Evolutionary conservation across 1,284 basidiomycete species (phyloP).

Genomic region (Laetiporus sulphureus): DNA sequence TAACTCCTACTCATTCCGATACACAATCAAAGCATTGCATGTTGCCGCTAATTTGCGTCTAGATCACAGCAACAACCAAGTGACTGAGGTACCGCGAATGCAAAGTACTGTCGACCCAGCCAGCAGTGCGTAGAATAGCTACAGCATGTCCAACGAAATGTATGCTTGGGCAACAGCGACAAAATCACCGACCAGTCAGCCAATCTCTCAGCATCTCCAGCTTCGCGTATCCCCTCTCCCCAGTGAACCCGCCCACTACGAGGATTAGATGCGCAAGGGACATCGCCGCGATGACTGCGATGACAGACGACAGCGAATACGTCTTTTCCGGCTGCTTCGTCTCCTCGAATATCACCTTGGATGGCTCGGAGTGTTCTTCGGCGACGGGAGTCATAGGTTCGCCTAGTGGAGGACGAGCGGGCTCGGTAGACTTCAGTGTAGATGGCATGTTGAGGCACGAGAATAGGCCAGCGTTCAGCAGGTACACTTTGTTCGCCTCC

Average conservation of each 20-base stretch:
- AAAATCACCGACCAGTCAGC: too few relatives aligned
- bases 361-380: constrained; percentile 5
- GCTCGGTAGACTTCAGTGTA: constrained; percentile 3
- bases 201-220: constrained; percentile 36
- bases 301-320: constrained; percentile 33
- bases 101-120: too few relatives aligned
- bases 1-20: too few relatives aligned
- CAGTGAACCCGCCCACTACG: constrained; percentile 44
- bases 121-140: too few relatives aligned
- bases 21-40: too few relatives aligned
- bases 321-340: constrained; percentile 12
- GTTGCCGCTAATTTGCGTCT: too few relatives aligned
- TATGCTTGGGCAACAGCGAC: too few relatives aligned
- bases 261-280: constrained; percentile 45
- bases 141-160: too few relatives aligned
- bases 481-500: constrained; percentile 67
- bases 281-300: constrained; percentile 41
- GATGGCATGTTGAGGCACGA: constrained; percentile 32
- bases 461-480: constrained; percentile 64
- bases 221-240: constrained; percentile 40
- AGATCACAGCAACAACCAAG: too few relatives aligned
- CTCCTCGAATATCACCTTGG: constrained; percentile 15
- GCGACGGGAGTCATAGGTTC: constrained; percentile 20
- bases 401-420: constrained; percentile 16
- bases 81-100: too few relatives aligned